Percentiles rank a stretch among this genome's conserved stretches.
These are phyloP conservation scores for Pistacia atlantica DNA, from an alignment of 345 rosid genomes.

Conservation along the genomic window DNA sequence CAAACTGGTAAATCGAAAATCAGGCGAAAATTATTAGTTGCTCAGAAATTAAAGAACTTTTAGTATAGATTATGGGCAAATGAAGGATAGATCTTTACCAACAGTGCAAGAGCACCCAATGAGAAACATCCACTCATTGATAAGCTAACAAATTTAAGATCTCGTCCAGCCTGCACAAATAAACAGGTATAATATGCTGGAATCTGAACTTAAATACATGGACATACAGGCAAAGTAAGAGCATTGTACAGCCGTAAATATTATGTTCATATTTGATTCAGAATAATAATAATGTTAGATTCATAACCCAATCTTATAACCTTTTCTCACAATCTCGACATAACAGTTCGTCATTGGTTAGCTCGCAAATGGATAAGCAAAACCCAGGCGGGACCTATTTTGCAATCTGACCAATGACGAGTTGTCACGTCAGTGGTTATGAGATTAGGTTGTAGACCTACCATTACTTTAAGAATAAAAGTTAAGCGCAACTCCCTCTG, in stretches of 20 bases:
- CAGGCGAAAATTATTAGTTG: slow-evolving; percentile 3
- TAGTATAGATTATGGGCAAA: not conserved
- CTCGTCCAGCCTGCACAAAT: slow-evolving; percentile 58
- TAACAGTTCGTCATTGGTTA: too few species aligned
- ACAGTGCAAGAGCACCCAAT: slow-evolving; percentile 43
- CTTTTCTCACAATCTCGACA: too few species aligned
- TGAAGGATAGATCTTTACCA: slow-evolving; percentile 34
- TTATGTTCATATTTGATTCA: not conserved
- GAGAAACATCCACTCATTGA: slow-evolving; percentile 58
- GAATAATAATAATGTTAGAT: not conserved
- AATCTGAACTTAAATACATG: too few species aligned
- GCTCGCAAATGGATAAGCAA: too few species aligned
- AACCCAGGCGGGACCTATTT: too few species aligned
- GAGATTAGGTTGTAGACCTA: too few species aligned
- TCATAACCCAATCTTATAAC: too few species aligned
- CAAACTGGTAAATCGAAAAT: slow-evolving; percentile 40
- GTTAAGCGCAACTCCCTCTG: not conserved
- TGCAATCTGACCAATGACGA: too few species aligned
- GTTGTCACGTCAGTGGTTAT: too few species aligned
- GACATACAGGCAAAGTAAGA: too few species aligned
- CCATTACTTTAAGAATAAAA: not conserved
- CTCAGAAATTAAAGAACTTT: not conserved
- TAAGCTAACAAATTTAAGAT: slow-evolving; percentile 52
- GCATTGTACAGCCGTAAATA: too few species aligned
- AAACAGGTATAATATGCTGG: not conserved